A percentile compares a stretch with the other conserved stretches of the same genome.
Evolutionary conservation across 495 filamentous ascomycete species (phyloP).

Genomic region (Aspergillus steynii): DNA sequence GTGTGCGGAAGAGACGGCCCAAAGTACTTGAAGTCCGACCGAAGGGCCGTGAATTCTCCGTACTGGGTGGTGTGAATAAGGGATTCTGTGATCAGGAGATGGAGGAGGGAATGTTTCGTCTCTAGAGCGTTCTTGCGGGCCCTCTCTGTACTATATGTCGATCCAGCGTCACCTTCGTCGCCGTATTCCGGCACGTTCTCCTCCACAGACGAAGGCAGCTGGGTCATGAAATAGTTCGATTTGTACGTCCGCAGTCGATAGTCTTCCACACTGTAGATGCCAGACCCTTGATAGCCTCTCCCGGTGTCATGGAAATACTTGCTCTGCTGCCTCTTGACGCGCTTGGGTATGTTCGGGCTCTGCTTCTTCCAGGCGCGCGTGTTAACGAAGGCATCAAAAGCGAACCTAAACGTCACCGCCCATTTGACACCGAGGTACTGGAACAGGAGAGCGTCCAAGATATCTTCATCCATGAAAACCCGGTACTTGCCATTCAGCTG

Average conservation of each 20-base stretch:
- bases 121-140: constrained; percentile 44
- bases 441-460: constrained; percentile 64
- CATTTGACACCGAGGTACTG: constrained; percentile 65
- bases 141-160: constrained; percentile 18
- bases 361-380: constrained; percentile 41
- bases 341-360: constrained; percentile 40
- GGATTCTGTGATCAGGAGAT: constrained; percentile 62
- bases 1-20: constrained; percentile 61
- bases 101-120: constrained; percentile 60
- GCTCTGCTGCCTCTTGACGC: constrained; percentile 42
- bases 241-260: constrained; percentile 42
- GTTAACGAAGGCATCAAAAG: constrained; percentile 30
- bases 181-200: constrained; percentile 33
- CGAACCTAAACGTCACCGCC: constrained; percentile 55
- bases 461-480: constrained; percentile 66
- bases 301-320: constrained; percentile 43
- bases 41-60: constrained; percentile 59
- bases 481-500: constrained; percentile 63
- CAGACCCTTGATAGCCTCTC: not conserved
- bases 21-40: constrained; percentile 64
- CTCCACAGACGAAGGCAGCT: constrained; percentile 33
- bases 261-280: constrained; percentile 28
- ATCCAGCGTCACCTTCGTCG: constrained; percentile 29
- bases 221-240: constrained; percentile 56
- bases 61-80: constrained; percentile 58